Base-by-base conservation (phyloP, 768 basidiomycete species). In the Hydnomerulius pinastri region DNA sequence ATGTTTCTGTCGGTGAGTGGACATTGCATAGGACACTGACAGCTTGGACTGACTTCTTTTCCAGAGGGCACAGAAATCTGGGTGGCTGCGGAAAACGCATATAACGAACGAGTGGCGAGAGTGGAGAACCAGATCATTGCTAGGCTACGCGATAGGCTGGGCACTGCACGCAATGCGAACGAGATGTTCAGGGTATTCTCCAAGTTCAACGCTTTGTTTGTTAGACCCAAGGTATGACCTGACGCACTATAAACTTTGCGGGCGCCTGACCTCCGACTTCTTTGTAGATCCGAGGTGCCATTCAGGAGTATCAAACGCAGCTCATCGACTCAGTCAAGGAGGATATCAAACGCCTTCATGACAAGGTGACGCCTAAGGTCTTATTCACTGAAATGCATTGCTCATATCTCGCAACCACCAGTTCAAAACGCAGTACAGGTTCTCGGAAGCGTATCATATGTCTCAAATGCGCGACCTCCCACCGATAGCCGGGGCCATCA, bases 181-280 rank as follows among this genome's bases (percentile, higher is more conserved):
- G 97, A 98, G 73, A 99, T 98, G 97, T 98, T 99, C 73, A 81
- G 96, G 44, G 96, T 98, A 38, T 98, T 99, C 71, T 95, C 92
- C 15, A 96, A 96, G 71, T 98, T 98, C 77, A 98, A 99, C 66
- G 91, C 94, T 0, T 71, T 98, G 29, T 97, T 98, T 64, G 95
- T 98, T 29, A 77, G 96, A 52, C 95, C 93, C 8, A 97, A 98
- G 83, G 93, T 93, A 37, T 28, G 74, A 6, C 5, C 5, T n/a
- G n/a, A n/a, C n/a, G n/a, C n/a, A n/a, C n/a, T n/a, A n/a, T n/a
- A n/a, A n/a, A n/a, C n/a, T n/a, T n/a, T n/a, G n/a, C n/a, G n/a
- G n/a, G n/a, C n/a, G n/a, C n/a, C n/a, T n/a, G n/a, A n/a, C n/a
- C n/a, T n/a, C n/a, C n/a, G n/a, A n/a, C n/a, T n/a, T n/a, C 33